Percentiles rank a stretch among this genome's conserved stretches.
Evolutionary conservation across 2,329 filamentous ascomycete species (phyloP).

Genomic region (Colletotrichum sansevieriae): DNA sequence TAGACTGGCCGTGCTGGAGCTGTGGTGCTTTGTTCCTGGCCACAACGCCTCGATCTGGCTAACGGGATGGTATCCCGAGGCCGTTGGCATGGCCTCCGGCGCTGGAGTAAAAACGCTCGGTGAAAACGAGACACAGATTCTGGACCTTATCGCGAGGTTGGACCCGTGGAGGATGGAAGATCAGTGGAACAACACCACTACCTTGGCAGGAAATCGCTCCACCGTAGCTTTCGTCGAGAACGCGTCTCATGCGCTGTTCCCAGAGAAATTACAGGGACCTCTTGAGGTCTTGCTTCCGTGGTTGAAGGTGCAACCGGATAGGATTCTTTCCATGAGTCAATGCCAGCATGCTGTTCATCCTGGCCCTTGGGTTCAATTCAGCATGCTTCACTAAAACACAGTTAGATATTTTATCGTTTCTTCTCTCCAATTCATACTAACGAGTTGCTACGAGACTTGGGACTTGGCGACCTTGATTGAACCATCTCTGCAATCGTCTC

Average conservation of each 20-base stretch:
- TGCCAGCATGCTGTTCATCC: no score
- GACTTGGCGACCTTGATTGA: background rate
- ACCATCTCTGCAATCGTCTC: conserved; percentile 1
- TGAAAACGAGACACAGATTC: background rate
- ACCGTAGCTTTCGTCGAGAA: background rate
- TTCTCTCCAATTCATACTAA: background rate
- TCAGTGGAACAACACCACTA: background rate
- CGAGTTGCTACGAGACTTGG: background rate
- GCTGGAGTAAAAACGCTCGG: background rate
- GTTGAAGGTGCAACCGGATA: background rate
- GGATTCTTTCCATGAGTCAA: no score
- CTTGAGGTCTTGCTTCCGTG: background rate
- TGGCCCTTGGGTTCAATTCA: no score
- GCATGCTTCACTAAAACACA: no score
- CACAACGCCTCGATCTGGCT: background rate
- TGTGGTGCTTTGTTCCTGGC: conserved; percentile 1
- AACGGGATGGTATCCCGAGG: background rate
- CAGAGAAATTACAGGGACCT: background rate
- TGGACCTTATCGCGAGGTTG: background rate
- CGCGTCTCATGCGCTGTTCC: background rate
- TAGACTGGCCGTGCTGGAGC: background rate
- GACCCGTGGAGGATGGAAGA: background rate
- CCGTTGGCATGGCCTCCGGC: background rate
- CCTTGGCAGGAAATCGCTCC: background rate
- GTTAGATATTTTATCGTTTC: no score